phyloP scores from a whole-genome alignment of 2,329 filamentous ascomycete genomes.

The Leptographium wingfieldii region DNA sequence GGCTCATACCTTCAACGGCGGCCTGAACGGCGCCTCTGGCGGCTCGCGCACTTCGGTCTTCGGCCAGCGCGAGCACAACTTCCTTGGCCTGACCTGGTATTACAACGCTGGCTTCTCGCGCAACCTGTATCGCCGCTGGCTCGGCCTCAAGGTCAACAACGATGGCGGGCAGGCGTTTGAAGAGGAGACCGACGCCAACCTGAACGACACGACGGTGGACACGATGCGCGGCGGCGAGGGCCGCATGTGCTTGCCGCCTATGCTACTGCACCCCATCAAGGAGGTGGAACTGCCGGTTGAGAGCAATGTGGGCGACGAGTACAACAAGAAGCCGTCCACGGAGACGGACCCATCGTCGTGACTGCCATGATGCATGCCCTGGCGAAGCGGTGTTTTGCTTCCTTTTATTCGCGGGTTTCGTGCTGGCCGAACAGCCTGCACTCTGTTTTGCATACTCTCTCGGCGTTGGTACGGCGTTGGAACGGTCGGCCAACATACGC shows the following conservation, averaged over 20 bases:
- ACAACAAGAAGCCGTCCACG: slow-evolving; percentile 28
- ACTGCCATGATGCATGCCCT: slow-evolving; percentile 1
- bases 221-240: slow-evolving; percentile 58
- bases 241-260: slow-evolving; percentile 81
- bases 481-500: not conserved
- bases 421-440: not conserved
- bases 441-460: not conserved
- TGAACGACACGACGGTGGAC: slow-evolving; percentile 33
- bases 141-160: slow-evolving; percentile 68
- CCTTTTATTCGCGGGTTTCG: not conserved
- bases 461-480: not conserved
- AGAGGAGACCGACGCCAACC: slow-evolving; percentile 38
- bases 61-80: slow-evolving; percentile 79
- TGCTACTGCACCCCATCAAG: slow-evolving; percentile 85
- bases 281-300: slow-evolving; percentile 54
- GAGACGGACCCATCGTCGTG: slow-evolving; percentile 38
- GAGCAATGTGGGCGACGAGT: slow-evolving; percentile 35
- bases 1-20: slow-evolving; percentile 68
- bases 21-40: slow-evolving; percentile 61
- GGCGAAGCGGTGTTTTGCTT: not conserved
- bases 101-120: slow-evolving; percentile 75
- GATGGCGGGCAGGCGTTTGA: slow-evolving; percentile 70
- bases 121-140: slow-evolving; percentile 74
- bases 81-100: slow-evolving; percentile 80
- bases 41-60: slow-evolving; percentile 61